Conservation (phyloP, 2,329 filamentous ascomycete species). For the Penicillium vulpinum region DNA sequence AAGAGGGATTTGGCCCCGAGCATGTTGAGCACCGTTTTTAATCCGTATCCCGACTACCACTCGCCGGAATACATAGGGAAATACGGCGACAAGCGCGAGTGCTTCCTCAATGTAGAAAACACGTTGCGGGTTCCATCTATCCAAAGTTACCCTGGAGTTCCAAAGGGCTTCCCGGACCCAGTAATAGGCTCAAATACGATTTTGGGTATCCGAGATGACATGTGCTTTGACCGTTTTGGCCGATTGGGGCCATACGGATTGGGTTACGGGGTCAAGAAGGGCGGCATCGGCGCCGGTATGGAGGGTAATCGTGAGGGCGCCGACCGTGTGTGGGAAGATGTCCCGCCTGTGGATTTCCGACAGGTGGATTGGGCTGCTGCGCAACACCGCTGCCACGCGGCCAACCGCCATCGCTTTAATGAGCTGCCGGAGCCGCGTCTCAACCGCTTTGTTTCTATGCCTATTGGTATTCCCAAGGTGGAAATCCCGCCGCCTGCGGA, state of each 20-base stretch:
- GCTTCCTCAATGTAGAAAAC: conserved; percentile 71
- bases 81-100: conserved; percentile 66
- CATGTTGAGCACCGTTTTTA: conserved; percentile 57
- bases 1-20: conserved; percentile 34
- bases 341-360: conserved; percentile 73
- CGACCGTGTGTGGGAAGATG: conserved; percentile 73
- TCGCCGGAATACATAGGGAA: conserved; percentile 57
- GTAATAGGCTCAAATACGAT: conserved; percentile 84
- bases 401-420: conserved; percentile 69
- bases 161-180: conserved; percentile 79
- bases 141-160: conserved; percentile 73
- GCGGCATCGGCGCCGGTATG: conserved; percentile 81
- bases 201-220: conserved; percentile 73
- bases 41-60: conserved; percentile 67
- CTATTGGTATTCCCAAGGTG: conserved; percentile 28
- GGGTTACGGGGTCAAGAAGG: conserved; percentile 75
- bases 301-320: conserved; percentile 79
- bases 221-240: conserved; percentile 92
- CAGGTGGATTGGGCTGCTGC: conserved; percentile 75
- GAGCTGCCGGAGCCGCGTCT: conserved; percentile 39
- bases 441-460: conserved; percentile 39
- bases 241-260: conserved; percentile 85
- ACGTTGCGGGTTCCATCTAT: conserved; percentile 67
- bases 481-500: conserved; percentile 17
- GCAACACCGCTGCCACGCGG: conserved; percentile 70